These are phyloP conservation scores for Scenedesmus sp. DNA, from an alignment of 163 green algal genomes.

Conservation along the genomic window DNA sequence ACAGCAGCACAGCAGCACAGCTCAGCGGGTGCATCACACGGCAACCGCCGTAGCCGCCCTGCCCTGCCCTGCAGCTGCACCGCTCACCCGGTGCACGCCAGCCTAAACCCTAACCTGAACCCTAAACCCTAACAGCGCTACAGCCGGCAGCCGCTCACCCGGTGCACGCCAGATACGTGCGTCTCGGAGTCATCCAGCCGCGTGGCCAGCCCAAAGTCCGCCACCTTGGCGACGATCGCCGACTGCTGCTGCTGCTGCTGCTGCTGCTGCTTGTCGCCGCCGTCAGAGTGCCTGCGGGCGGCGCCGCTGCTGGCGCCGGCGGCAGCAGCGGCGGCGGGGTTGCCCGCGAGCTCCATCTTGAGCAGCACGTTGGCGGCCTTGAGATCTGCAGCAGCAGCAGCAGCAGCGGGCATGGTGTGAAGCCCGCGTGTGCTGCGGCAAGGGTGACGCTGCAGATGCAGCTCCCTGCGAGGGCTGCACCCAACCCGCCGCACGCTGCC, in stretches of 20 bases:
- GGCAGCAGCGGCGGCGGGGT: neutral
- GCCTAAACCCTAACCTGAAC: constrained; percentile 28
- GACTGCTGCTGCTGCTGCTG: neutral
- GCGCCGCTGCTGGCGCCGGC: neutral
- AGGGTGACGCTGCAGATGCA: too few relatives aligned
- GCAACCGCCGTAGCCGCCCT: too few relatives aligned
- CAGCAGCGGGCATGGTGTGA: neutral
- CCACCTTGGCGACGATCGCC: constrained; percentile 44
- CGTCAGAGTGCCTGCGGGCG: neutral
- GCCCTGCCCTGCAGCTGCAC: constrained; percentile 8
- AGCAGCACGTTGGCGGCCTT: constrained; percentile 29
- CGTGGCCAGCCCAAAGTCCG: constrained; percentile 46
- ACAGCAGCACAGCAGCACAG: constrained; percentile 20
- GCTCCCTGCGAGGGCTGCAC: too few relatives aligned
- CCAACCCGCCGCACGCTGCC: too few relatives aligned
- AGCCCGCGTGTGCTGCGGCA: too few relatives aligned
- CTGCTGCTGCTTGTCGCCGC: neutral
- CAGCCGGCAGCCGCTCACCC: constrained; percentile 4
- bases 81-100: constrained; percentile 32
- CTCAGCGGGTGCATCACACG: constrained; percentile 35
- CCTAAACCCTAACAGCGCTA: neutral
- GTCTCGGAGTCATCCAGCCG: constrained; percentile 40
- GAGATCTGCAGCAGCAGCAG: neutral
- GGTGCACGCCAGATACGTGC: constrained; percentile 42
- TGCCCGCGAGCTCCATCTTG: constrained; percentile 11